These are phyloP conservation scores for Suillus luteus DNA, from an alignment of 768 basidiomycete species.

Conservation along the genomic window DNA sequence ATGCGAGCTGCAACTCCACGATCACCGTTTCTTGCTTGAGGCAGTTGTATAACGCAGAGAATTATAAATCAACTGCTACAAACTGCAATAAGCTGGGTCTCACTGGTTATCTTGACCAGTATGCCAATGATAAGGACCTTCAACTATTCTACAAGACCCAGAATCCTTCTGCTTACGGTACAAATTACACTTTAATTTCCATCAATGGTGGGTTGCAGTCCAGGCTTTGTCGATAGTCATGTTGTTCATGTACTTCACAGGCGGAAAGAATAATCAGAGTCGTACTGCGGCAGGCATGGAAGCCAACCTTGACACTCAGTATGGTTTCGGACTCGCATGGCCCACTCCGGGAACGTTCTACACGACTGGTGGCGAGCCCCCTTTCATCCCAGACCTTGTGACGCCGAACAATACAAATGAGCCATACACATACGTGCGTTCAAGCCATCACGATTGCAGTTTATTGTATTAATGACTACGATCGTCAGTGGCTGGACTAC, in stretches of 20 bases:
- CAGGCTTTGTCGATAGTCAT: not conserved
- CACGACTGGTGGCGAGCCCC: conserved; percentile 63
- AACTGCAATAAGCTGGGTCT: conserved; percentile 54
- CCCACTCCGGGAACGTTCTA: conserved; percentile 63
- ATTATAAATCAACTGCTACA: conserved; percentile 43
- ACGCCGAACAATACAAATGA: conserved; percentile 49
- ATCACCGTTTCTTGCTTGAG: conserved; percentile 56
- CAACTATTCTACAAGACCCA: conserved; percentile 52
- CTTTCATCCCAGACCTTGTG: conserved; percentile 50
- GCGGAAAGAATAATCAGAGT: conserved; percentile 62
- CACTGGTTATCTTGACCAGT: conserved; percentile 55
- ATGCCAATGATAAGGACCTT: conserved; percentile 55
- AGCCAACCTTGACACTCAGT: conserved; percentile 69
- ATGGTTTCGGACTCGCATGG: conserved; percentile 62
- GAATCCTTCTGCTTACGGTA: conserved; percentile 47
- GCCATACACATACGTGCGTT: conserved; percentile 46
- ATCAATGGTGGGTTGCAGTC: conserved; percentile 49
- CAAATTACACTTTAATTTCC: conserved; percentile 54
- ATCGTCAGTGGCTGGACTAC: conserved; percentile 60
- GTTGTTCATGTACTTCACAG: conserved; percentile 35
- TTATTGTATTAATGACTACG: not conserved
- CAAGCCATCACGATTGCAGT: not conserved
- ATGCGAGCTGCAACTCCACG: conserved; percentile 48
- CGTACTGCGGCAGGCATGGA: conserved; percentile 56
- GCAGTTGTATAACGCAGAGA: conserved; percentile 56